Evolutionary conservation across 1,284 basidiomycete species (phyloP).

Genomic region (Ganoderma lucidum): DNA sequence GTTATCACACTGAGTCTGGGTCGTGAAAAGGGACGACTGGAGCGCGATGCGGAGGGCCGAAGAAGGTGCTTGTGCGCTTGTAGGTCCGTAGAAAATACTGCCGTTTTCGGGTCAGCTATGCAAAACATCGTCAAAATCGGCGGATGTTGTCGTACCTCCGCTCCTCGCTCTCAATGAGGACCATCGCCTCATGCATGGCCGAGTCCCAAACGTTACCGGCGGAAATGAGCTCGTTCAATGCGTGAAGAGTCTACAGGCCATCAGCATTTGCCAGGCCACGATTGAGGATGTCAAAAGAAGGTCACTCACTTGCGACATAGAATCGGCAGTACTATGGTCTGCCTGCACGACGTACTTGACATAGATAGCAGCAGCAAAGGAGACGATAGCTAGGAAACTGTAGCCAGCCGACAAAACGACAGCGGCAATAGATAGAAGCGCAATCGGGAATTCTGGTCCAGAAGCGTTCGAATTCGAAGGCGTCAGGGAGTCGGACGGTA

Average conservation of each 20-base stretch:
- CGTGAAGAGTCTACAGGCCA: conserved; percentile 59
- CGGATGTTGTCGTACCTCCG: conserved; percentile 51
- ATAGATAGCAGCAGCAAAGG: conserved; percentile 52
- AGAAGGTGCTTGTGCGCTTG: conserved; percentile 56
- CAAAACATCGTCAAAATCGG: neutral
- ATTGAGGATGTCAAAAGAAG: conserved; percentile 5
- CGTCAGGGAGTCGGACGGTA: conserved; percentile 8
- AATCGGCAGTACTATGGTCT: conserved; percentile 52
- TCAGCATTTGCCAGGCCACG: conserved; percentile 15
- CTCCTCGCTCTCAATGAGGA: conserved; percentile 73
- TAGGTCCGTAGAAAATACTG: conserved; percentile 47
- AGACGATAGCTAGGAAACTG: conserved; percentile 50
- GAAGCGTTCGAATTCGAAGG: conserved; percentile 3
- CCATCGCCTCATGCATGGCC: conserved; percentile 70
- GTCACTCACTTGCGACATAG: conserved; percentile 59
- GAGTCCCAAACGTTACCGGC: conserved; percentile 77
- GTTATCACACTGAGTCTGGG: conserved; percentile 80
- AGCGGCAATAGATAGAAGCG: conserved; percentile 42
- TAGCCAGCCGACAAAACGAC: conserved; percentile 58
- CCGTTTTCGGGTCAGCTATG: conserved; percentile 9
- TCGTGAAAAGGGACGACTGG: conserved; percentile 74
- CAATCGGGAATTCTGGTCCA: conserved; percentile 29
- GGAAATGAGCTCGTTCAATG: conserved; percentile 68
- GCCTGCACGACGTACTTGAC: conserved; percentile 48
- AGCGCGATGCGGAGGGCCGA: conserved; percentile 73